phyloP scores from a whole-genome alignment of 768 basidiomycete species.

The Leccinum subtestaceum region DNA sequence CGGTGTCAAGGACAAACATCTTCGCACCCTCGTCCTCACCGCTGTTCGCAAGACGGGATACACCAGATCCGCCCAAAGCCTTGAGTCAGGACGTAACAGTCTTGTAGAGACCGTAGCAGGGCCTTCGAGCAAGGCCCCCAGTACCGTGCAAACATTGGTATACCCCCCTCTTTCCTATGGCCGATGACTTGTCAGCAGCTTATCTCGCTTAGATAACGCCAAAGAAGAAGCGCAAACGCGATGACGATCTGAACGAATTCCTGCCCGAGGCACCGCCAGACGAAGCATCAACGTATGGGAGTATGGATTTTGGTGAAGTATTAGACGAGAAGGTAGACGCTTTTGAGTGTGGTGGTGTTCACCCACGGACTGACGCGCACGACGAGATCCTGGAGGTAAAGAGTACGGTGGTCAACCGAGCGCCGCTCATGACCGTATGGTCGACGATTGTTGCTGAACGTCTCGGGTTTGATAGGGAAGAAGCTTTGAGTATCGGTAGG shows the following conservation, averaged over 20 bases:
- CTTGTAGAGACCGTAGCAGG: slow-evolving; percentile 1
- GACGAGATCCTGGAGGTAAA: slow-evolving; percentile 58
- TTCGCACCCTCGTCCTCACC: slow-evolving; percentile 54
- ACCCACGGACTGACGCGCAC: slow-evolving; percentile 3
- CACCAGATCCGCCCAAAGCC: slow-evolving; percentile 22
- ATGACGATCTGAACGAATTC: slow-evolving; percentile 52
- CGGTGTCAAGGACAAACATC: slow-evolving; percentile 64
- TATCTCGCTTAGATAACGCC: slow-evolving; percentile 39
- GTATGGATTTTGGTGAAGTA: slow-evolving; percentile 70
- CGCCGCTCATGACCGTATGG: slow-evolving; percentile 96
- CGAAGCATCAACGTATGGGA: slow-evolving; percentile 49
- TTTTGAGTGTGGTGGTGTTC: background rate
- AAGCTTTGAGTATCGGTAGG: slow-evolving; percentile 88
- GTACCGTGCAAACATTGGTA: slow-evolving; percentile 34
- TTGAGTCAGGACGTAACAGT: slow-evolving; percentile 14
- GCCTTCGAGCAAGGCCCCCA: slow-evolving; percentile 12
- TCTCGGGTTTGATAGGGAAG: slow-evolving; percentile 82
- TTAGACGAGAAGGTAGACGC: slow-evolving; percentile 61
- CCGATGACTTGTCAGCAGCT: background rate
- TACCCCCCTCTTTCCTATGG: slow-evolving; percentile 4
- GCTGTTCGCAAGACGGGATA: slow-evolving; percentile 69
- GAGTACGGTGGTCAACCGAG: slow-evolving; percentile 76
- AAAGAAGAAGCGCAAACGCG: slow-evolving; percentile 49
- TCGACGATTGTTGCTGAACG: slow-evolving; percentile 80
- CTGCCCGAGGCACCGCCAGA: slow-evolving; percentile 51